Evolutionary conservation across 2,329 filamentous ascomycete species (phyloP).

Genomic region (Fusarium foetens): DNA sequence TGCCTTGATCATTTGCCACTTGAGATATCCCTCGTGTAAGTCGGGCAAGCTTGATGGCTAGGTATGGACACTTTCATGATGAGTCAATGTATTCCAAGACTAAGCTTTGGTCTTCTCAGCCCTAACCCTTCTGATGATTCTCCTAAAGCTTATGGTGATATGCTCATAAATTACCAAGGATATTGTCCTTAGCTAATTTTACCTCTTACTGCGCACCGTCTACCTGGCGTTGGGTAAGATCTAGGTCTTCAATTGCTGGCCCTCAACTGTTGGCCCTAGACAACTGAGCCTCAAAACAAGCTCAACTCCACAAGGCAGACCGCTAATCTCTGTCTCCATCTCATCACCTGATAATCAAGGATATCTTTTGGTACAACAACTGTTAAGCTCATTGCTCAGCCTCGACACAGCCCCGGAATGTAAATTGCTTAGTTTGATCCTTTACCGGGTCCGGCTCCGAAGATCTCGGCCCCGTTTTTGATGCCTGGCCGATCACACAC

Average conservation of each 20-base stretch:
- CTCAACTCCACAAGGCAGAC: conserved; percentile 22
- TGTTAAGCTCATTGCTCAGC: conserved; percentile 11
- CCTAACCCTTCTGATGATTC: neutral
- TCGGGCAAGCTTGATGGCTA: neutral
- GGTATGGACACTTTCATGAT: too few species aligned
- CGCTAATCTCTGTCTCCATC: neutral
- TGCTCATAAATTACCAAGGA: neutral
- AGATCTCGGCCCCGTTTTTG: conserved; percentile 17
- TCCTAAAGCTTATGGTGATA: neutral
- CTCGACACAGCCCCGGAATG: conserved; percentile 21
- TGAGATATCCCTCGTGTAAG: neutral
- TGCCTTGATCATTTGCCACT: conserved; percentile 23
- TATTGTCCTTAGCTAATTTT: too few species aligned
- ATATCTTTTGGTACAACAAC: neutral
- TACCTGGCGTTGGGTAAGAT: neutral
- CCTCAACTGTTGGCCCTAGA: neutral
- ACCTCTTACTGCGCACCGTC: neutral
- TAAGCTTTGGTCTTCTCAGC: neutral
- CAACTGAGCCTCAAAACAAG: conserved; percentile 12
- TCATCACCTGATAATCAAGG: neutral
- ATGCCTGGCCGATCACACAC: neutral
- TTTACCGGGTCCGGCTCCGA: conserved; percentile 16
- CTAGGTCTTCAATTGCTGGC: neutral
- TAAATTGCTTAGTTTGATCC: neutral
- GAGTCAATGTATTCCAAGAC: neutral